A percentile compares a stretch with the other conserved stretches of the same genome.
These are phyloP conservation scores for Bolboschoenoplectus hybrid DNA, from an alignment of 202 grass and related monocot species.

Conservation along the genomic window DNA sequence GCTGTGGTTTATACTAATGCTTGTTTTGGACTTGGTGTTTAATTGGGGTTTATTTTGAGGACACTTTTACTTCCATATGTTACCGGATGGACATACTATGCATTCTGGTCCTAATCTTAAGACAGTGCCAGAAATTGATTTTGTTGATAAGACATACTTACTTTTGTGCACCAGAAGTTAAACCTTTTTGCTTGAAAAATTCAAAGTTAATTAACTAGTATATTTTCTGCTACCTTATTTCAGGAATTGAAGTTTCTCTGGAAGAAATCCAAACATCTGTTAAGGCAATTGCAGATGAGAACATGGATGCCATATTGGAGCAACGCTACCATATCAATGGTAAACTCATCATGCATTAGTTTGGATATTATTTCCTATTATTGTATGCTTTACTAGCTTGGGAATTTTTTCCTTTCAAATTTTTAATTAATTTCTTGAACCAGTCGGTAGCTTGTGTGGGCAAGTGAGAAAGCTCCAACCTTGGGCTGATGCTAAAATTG, in stretches of 20 bases:
- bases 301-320: conserved; percentile 57
- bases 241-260: conserved; percentile 50
- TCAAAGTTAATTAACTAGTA: conserved; percentile 28
- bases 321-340: conserved; percentile 58
- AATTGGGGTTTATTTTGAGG: not conserved
- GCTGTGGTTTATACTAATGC: not conserved
- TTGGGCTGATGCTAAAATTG: conserved; percentile 59
- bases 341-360: conserved; percentile 10
- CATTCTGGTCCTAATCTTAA: not conserved
- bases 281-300: conserved; percentile 46
- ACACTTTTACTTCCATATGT: not conserved
- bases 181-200: conserved; percentile 7
- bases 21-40: not conserved
- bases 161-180: not conserved
- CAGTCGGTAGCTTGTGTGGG: conserved; percentile 55
- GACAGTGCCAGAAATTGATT: not conserved
- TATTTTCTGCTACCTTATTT: conserved; percentile 28
- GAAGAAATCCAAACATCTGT: conserved; percentile 52
- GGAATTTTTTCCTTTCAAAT: not conserved
- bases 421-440: conserved; percentile 13
- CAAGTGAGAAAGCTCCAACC: conserved; percentile 55
- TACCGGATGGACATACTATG: not conserved
- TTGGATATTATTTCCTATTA: conserved; percentile 3
- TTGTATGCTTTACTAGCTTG: conserved; percentile 2
- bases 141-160: not conserved